phyloP scores from a whole-genome alignment of 2,329 filamentous ascomycete genomes.

The Microsporum canis region DNA sequence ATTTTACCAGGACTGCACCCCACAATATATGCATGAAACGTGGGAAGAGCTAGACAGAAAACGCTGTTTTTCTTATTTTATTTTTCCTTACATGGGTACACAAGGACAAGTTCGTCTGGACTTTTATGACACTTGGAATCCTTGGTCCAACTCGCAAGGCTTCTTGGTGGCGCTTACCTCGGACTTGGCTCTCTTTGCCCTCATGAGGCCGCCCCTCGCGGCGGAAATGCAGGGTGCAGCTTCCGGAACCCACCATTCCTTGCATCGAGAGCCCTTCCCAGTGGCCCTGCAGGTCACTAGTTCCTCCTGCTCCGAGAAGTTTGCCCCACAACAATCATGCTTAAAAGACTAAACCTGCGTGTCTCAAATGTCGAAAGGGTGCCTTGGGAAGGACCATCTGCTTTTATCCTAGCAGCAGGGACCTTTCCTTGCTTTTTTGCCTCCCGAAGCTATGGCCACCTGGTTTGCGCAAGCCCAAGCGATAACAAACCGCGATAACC shows the following conservation, averaged over 20 bases:
- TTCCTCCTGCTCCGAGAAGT: background rate
- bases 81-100: background rate
- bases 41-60: background rate
- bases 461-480: background rate
- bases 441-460: background rate
- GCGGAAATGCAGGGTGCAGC: background rate
- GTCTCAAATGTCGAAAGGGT: background rate
- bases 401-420: background rate
- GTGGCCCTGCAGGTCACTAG: constrained; percentile 1
- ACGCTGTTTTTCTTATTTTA: background rate
- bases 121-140: background rate
- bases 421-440: background rate
- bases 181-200: background rate
- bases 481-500: background rate
- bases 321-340: background rate
- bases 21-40: constrained; percentile 1
- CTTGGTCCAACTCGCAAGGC: constrained; percentile 1
- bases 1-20: background rate
- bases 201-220: constrained; percentile 2
- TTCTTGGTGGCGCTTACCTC: constrained; percentile 1
- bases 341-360: background rate
- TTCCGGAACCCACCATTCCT: constrained; percentile 2
- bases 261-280: background rate
- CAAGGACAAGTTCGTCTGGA: background rate
- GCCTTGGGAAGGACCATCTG: background rate